phyloP scores from a whole-genome alignment of 1,284 basidiomycete species.

The Albatrellus sp. region DNA sequence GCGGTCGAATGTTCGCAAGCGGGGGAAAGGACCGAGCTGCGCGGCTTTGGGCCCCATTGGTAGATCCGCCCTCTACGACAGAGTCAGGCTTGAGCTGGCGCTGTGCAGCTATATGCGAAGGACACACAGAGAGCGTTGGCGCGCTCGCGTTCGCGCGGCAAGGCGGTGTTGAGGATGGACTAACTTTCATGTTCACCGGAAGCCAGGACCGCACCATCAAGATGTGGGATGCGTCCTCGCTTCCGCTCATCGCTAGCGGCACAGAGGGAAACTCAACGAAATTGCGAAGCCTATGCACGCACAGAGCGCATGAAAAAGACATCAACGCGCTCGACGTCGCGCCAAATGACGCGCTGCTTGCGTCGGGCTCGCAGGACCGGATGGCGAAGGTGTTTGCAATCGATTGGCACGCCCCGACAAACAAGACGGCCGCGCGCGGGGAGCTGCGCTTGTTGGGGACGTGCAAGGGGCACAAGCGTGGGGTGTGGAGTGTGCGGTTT shows the following conservation, averaged over 20 bases:
- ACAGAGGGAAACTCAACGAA: constrained; percentile 28
- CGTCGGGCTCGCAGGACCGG: constrained; percentile 92
- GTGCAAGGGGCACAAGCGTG: constrained; percentile 92
- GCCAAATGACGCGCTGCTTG: constrained; percentile 82
- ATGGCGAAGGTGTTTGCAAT: constrained; percentile 88
- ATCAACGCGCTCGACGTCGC: constrained; percentile 94
- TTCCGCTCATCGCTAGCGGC: constrained; percentile 22
- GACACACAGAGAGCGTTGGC: constrained; percentile 91
- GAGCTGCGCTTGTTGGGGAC: constrained; percentile 73
- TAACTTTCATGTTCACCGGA: constrained; percentile 80
- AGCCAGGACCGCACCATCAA: constrained; percentile 97
- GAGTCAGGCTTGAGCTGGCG: constrained; percentile 42
- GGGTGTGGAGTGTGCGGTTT: constrained; percentile 92
- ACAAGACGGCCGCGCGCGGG: constrained; percentile 32
- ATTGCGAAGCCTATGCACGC: constrained; percentile 69
- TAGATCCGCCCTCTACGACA: constrained; percentile 4
- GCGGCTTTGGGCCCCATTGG: constrained; percentile 67
- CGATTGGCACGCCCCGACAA: constrained; percentile 35
- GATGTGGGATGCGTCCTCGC: constrained; percentile 81
- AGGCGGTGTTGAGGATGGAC: constrained; percentile 15
- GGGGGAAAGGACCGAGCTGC: constrained; percentile 90
- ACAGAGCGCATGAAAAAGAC: constrained; percentile 95
- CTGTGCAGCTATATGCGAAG: constrained; percentile 83
- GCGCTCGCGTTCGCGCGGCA: constrained; percentile 72
- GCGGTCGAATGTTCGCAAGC: constrained; percentile 69